phyloP scores from a whole-genome alignment of 106 monocot genomes.

The Posidonia australis region DNA sequence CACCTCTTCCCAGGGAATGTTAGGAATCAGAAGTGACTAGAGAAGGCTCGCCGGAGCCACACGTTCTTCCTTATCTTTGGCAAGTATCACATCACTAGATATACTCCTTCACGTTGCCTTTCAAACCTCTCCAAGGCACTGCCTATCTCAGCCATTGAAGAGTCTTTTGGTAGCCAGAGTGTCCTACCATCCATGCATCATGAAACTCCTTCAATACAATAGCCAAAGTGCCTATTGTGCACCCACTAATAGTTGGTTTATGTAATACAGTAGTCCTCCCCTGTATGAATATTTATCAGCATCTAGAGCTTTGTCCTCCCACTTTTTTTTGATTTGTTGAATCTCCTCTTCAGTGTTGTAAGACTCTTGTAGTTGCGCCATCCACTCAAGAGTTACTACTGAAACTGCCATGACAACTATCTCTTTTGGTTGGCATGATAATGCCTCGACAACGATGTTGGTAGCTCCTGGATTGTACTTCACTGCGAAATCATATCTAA shows the following conservation, averaged over 20 bases:
- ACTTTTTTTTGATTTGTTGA: not conserved
- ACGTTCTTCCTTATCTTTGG: not conserved
- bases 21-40: slow-evolving; percentile 4
- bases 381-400: not conserved
- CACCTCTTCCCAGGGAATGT: slow-evolving; percentile 5
- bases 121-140: not conserved
- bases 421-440: not conserved
- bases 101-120: not conserved
- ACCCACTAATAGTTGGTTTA: not conserved
- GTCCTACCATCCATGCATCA: not conserved
- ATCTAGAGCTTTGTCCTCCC: not conserved
- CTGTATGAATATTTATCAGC: not conserved
- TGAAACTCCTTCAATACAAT: not conserved
- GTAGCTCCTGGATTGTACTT: not conserved
- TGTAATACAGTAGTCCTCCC: not conserved
- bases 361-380: not conserved
- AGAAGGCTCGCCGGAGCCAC: not conserved
- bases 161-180: not conserved
- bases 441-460: not conserved
- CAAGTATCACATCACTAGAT: not conserved
- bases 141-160: not conserved
- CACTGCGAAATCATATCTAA: slow-evolving; percentile 4
- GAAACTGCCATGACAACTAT: not conserved
- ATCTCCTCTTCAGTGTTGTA: not conserved
- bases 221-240: not conserved